Percentiles rank a stretch among this genome's conserved stretches.
Conservation (phyloP, 768 basidiomycete genomes). For the Lactifluus piperatus region DNA sequence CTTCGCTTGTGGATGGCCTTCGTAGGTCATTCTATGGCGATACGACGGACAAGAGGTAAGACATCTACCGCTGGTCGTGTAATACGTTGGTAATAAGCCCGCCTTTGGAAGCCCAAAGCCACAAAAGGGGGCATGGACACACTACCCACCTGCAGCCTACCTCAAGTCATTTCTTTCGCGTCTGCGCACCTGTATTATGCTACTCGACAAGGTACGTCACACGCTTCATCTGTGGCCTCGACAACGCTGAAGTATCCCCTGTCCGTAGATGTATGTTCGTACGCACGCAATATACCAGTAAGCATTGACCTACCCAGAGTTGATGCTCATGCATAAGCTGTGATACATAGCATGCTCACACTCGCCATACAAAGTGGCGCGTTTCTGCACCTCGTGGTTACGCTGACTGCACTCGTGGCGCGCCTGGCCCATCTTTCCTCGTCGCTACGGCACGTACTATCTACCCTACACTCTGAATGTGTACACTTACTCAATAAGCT, state of each 20-base stretch:
- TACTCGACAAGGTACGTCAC: constrained; percentile 42
- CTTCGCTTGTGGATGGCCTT: constrained; percentile 27
- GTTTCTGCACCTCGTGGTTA: constrained; percentile 60
- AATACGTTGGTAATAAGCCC: neutral
- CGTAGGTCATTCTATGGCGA: constrained; percentile 46
- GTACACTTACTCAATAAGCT: neutral
- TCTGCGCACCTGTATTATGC: constrained; percentile 27
- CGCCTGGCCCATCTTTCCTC: constrained; percentile 32
- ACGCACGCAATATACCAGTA: constrained; percentile 49
- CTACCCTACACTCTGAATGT: constrained; percentile 2
- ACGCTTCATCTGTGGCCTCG: neutral
- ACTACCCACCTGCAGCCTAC: constrained; percentile 37
- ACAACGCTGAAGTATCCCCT: neutral
- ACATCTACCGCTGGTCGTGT: neutral
- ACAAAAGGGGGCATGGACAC: constrained; percentile 56
- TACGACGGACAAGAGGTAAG: constrained; percentile 32
- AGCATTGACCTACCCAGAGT: neutral
- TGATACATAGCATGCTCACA: constrained; percentile 42
- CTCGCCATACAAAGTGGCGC: constrained; percentile 63
- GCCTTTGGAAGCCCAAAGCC: constrained; percentile 35
- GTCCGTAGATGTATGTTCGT: constrained; percentile 36
- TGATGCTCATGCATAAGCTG: neutral
- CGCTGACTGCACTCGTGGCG: constrained; percentile 52
- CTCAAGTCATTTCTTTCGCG: constrained; percentile 31
- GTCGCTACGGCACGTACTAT: neutral